A percentile compares a stretch with the other conserved stretches of the same genome.
phyloP scores from a whole-genome alignment of 225 moss, liverwort and hornwort genomes.

The Rhytidiadelphus loreus region DNA sequence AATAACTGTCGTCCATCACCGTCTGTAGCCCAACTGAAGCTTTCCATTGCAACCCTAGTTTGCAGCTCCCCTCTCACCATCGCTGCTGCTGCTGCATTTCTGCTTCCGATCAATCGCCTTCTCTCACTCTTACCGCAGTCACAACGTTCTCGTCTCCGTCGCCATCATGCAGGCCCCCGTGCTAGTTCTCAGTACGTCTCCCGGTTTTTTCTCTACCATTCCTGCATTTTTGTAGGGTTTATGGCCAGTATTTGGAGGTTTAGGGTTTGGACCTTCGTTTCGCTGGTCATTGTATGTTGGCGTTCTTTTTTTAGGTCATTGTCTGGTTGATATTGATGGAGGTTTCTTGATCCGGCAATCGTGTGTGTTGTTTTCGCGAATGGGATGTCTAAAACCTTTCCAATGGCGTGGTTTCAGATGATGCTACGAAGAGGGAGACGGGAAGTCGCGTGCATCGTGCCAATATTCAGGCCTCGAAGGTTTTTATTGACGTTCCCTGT shows the following conservation, averaged over 20 bases:
- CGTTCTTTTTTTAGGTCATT: background rate
- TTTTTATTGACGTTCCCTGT: background rate
- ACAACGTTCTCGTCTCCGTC: background rate
- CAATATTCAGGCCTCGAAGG: slow-evolving; percentile 86
- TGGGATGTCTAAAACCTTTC: background rate
- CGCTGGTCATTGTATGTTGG: background rate
- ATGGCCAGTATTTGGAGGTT: background rate
- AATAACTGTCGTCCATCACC: background rate
- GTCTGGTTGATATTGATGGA: background rate
- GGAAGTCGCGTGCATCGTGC: slow-evolving; percentile 72
- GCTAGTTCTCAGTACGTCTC: slow-evolving; percentile 60
- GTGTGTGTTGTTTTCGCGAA: background rate
- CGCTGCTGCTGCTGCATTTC: background rate
- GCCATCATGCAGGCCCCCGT: slow-evolving; percentile 77
- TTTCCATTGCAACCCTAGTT: background rate
- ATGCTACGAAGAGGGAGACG: slow-evolving; percentile 75
- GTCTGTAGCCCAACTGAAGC: background rate
- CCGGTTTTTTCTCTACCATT: background rate
- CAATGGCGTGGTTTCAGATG: slow-evolving; percentile 34
- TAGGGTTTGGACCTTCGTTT: background rate
- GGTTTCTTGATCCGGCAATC: background rate
- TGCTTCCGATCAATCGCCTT: background rate
- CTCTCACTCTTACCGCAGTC: background rate
- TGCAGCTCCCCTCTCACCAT: background rate
- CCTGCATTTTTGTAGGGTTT: background rate